Conservation (phyloP, 352 stramenopile species). For the Globisporangium barbulae region DNA sequence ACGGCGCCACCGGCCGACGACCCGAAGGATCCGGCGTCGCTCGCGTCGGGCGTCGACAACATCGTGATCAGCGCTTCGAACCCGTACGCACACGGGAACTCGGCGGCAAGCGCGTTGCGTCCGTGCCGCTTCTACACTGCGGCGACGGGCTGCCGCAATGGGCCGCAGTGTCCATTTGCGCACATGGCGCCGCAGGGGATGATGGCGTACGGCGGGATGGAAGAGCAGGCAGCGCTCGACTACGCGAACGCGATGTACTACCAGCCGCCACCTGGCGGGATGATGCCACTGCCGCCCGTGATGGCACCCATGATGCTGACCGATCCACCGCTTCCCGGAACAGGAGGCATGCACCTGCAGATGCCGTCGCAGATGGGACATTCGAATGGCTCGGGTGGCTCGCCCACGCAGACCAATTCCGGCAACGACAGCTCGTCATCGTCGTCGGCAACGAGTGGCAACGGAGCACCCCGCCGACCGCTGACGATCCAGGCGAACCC, state of each 20-base stretch:
- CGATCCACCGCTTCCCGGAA: conserved; percentile 12
- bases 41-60: conserved; percentile 3
- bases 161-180: conserved; percentile 47
- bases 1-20: conserved; percentile 6
- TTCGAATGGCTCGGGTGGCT: conserved; percentile 8
- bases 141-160: conserved; percentile 61
- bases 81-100: conserved; percentile 30
- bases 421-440: conserved; percentile 10
- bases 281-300: conserved; percentile 20
- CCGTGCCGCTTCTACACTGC: conserved; percentile 59
- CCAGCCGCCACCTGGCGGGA: neutral
- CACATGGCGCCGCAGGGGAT: conserved; percentile 25
- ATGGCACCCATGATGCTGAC: conserved; percentile 30
- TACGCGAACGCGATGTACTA: conserved; percentile 25
- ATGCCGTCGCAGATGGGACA: conserved; percentile 4
- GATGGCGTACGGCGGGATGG: conserved; percentile 21
- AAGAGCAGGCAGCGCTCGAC: conserved; percentile 17
- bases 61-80: conserved; percentile 30
- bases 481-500: conserved; percentile 70
- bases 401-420: conserved; percentile 14
- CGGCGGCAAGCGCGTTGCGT: conserved; percentile 14
- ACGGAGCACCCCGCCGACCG: conserved; percentile 24
- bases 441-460: conserved; percentile 1
- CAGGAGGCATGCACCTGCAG: conserved; percentile 9
- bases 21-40: neutral